phyloP scores from a whole-genome alignment of 208 protist genomes.

The Perkinsela sp. region DNA sequence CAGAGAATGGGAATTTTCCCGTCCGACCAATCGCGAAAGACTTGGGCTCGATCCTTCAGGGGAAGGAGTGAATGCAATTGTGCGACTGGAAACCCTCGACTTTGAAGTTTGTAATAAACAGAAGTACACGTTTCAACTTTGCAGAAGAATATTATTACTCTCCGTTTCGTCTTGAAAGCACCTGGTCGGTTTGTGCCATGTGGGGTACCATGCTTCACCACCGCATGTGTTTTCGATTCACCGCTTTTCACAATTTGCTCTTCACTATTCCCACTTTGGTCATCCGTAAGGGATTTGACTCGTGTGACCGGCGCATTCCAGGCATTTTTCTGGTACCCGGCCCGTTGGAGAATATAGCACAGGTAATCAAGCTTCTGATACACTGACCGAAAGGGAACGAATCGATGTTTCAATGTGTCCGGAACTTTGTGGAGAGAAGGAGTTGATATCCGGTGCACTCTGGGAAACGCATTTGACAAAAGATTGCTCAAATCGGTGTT shows the following conservation, averaged over 20 bases:
- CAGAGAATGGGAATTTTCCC: slow-evolving; percentile 59
- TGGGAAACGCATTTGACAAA: slow-evolving; percentile 16
- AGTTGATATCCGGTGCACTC: slow-evolving; percentile 15
- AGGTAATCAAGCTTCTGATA: slow-evolving; percentile 29
- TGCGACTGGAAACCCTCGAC: slow-evolving; percentile 18
- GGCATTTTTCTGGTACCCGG: slow-evolving; percentile 5
- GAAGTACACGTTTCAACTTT: slow-evolving; percentile 34
- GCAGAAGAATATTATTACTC: slow-evolving; percentile 26
- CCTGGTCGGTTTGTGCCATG: background rate
- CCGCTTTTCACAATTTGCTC: background rate
- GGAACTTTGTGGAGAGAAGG: slow-evolving; percentile 22
- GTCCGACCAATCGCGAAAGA: slow-evolving; percentile 25
- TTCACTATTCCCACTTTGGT: background rate
- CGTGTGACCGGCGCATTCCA: background rate
- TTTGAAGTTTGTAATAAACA: slow-evolving; percentile 28
- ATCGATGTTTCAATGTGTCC: slow-evolving; percentile 20
- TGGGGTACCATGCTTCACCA: too few species aligned
- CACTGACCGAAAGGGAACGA: slow-evolving; percentile 16
- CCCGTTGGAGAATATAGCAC: slow-evolving; percentile 21
- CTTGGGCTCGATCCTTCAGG: slow-evolving; percentile 14
- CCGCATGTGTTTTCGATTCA: background rate
- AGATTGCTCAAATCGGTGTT: slow-evolving; percentile 33
- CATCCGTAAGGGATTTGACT: background rate
- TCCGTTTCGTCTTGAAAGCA: slow-evolving; percentile 7
- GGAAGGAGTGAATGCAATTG: slow-evolving; percentile 34